Evolutionary conservation across 2,329 filamentous ascomycete species (phyloP).

Genomic region (Claviceps quebecensis): DNA sequence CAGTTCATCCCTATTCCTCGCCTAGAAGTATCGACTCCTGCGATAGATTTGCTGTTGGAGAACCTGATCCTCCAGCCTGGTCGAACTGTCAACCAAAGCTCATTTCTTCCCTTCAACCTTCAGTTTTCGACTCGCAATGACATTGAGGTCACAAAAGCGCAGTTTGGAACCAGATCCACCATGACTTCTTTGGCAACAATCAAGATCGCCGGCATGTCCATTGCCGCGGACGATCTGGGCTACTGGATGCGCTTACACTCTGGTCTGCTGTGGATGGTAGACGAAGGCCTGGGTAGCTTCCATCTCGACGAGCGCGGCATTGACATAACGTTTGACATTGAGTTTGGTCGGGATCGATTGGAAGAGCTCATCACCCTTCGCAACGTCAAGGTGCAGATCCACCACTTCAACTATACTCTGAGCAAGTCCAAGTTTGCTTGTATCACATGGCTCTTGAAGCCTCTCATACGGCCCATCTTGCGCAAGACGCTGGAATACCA

Average conservation of each 20-base stretch:
- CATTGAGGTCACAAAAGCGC: constrained; percentile 69
- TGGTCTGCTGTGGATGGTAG: constrained; percentile 58
- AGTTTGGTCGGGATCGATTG: constrained; percentile 62
- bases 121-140: constrained; percentile 76
- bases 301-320: constrained; percentile 75
- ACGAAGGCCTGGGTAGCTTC: constrained; percentile 77
- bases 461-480: constrained; percentile 66
- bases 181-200: constrained; percentile 61
- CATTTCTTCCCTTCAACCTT: constrained; percentile 76
- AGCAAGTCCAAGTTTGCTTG: constrained; percentile 62
- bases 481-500: constrained; percentile 67
- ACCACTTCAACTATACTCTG: constrained; percentile 72
- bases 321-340: constrained; percentile 73
- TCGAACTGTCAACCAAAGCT: constrained; percentile 67
- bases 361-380: constrained; percentile 72
- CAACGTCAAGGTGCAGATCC: constrained; percentile 64
- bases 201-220: constrained; percentile 68
- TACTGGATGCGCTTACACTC: constrained; percentile 77
- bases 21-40: constrained; percentile 72
- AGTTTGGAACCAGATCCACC: constrained; percentile 42
- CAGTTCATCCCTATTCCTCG: constrained; percentile 85
- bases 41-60: constrained; percentile 74
- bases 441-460: constrained; percentile 72
- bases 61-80: constrained; percentile 86
- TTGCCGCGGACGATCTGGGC: constrained; percentile 74